Percentiles rank a stretch among this genome's conserved stretches.
These are phyloP conservation scores for Nematocida major DNA, from an alignment of 371 early-diverging fungal genomes.

Conservation along the genomic window DNA sequence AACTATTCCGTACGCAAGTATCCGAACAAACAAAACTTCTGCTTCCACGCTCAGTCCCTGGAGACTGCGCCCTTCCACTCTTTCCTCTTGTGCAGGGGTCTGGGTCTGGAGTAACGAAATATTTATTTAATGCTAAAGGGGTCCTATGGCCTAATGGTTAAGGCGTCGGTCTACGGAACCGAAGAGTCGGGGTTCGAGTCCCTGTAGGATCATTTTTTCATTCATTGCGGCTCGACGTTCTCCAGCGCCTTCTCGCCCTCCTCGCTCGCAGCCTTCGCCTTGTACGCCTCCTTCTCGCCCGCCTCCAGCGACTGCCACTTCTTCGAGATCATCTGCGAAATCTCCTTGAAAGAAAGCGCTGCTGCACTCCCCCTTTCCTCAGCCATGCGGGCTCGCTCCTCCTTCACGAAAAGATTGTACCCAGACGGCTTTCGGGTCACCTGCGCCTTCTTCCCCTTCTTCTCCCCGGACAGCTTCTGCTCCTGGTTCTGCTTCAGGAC, in stretches of 20 bases:
- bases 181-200: conserved; percentile 46
- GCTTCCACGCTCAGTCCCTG: too few relatives aligned
- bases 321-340: conserved; percentile 52
- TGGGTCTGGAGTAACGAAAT: too few relatives aligned
- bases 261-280: conserved; percentile 37
- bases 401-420: conserved; percentile 56
- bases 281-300: conserved; percentile 49
- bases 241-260: conserved; percentile 16
- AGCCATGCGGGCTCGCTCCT: conserved; percentile 38
- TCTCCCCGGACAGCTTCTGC: neutral
- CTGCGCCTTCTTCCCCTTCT: neutral
- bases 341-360: conserved; percentile 49
- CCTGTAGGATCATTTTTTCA: conserved; percentile 44
- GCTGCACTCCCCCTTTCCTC: conserved; percentile 50
- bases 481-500: conserved; percentile 36
- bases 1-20: too few relatives aligned
- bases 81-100: too few relatives aligned
- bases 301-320: conserved; percentile 52
- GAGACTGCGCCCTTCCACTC: too few relatives aligned
- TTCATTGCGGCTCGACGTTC: conserved; percentile 35
- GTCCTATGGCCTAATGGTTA: conserved; percentile 60
- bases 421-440: conserved; percentile 43
- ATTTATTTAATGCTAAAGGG: conserved; percentile 39
- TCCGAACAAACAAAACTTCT: too few relatives aligned
- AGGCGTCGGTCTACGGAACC: conserved; percentile 60